Evolutionary conservation across 345 rosid genomes (phyloP).

Genomic region (Eucalyptus cloeziana): DNA sequence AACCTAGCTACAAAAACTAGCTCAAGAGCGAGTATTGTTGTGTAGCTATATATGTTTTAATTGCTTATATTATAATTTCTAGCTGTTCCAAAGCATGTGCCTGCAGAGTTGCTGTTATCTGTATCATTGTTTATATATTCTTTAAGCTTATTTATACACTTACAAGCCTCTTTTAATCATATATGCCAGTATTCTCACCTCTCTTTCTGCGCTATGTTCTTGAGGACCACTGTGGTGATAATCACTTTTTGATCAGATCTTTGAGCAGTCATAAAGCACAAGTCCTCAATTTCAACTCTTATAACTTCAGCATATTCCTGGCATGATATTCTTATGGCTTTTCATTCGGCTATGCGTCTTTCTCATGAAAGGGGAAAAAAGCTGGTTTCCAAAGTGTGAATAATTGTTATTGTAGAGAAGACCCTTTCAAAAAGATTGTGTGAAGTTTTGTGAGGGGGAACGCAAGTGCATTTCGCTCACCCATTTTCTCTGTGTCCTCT

Average conservation of each 20-base stretch:
- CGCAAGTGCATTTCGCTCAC: neutral
- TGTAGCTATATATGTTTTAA: neutral
- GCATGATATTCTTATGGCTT: neutral
- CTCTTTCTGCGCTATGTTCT: conserved; percentile 9
- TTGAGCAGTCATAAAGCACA: neutral
- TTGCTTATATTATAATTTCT: neutral
- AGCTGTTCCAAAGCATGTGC: conserved; percentile 16
- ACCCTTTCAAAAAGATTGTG: neutral
- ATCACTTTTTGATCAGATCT: neutral
- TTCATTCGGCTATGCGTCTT: neutral
- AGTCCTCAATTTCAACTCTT: neutral
- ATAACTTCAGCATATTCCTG: neutral
- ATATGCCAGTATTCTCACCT: neutral
- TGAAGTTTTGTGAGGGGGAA: neutral
- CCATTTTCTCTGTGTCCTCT: neutral
- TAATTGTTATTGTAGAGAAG: neutral
- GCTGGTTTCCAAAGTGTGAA: neutral
- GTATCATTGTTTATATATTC: neutral
- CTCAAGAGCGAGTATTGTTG: neutral
- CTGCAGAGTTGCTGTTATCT: conserved; percentile 18
- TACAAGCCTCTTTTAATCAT: neutral
- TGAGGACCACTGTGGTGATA: conserved; percentile 21
- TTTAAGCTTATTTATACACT: neutral
- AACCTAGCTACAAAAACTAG: neutral
- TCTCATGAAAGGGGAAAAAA: neutral